Conservation (phyloP, 208 protist genomes). For the Tritrichomonas foetus region DNA sequence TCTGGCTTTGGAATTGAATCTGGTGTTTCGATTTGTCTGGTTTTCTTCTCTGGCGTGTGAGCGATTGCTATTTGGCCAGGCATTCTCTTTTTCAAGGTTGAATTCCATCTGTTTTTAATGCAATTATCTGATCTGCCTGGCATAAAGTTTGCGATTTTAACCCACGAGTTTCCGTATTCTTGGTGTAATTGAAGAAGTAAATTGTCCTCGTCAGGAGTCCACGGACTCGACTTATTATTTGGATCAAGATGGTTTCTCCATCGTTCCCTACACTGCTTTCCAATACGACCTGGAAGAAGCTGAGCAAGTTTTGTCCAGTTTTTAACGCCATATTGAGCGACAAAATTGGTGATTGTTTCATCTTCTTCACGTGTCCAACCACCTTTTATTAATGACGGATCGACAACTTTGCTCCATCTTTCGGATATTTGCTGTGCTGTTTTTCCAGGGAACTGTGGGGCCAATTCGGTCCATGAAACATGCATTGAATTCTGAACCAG, state of each 20-base stretch:
- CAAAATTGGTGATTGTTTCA: constrained; percentile 90
- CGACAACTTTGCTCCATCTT: constrained; percentile 96
- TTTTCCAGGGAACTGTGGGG: constrained; percentile 83
- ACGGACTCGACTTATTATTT: constrained; percentile 48
- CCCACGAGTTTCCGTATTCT: neutral
- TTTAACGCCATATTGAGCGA: constrained; percentile 43
- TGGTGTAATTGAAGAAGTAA: neutral
- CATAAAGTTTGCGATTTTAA: neutral
- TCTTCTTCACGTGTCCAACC: constrained; percentile 98
- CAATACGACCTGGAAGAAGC: neutral
- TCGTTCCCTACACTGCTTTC: neutral
- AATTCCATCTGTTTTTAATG: constrained; percentile 61
- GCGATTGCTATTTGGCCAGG: too few species aligned
- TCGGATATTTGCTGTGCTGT: constrained; percentile 96
- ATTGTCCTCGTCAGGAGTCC: constrained; percentile 55
- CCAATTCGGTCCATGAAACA: neutral
- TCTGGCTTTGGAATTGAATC: too few species aligned
- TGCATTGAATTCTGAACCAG: neutral
- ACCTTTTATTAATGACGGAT: constrained; percentile 96
- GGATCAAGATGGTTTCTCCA: neutral
- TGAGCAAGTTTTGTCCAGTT: constrained; percentile 49
- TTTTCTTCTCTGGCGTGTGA: too few species aligned
- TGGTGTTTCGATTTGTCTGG: too few species aligned
- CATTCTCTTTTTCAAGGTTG: constrained; percentile 44
- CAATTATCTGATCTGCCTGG: constrained; percentile 53